Percentiles rank a stretch among this genome's conserved stretches.
phyloP scores from a whole-genome alignment of 2,329 filamentous ascomycete genomes.

The Laburnicola sp. region DNA sequence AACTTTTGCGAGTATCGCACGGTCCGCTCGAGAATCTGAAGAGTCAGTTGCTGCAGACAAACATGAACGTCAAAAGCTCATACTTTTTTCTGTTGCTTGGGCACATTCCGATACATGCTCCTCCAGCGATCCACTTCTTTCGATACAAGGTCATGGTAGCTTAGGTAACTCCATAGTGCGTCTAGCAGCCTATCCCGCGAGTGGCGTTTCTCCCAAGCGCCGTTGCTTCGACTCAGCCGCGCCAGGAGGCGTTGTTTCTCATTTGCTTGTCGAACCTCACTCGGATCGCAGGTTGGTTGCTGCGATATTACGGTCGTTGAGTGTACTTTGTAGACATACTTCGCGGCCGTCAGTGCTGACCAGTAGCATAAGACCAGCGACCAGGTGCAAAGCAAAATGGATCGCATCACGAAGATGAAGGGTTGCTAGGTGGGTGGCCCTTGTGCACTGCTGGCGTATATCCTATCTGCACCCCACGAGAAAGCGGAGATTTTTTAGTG shows the following conservation, averaged over 20 bases:
- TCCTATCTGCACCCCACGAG: too few species aligned
- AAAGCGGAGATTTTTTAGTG: too few species aligned
- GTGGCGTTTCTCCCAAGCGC: not conserved
- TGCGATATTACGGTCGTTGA: not conserved
- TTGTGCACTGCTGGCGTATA: too few species aligned
- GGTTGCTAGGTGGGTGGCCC: too few species aligned
- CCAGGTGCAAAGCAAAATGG: not conserved
- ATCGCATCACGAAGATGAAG: too few species aligned
- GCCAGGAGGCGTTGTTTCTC: not conserved
- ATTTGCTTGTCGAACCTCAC: not conserved
- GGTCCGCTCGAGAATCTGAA: slow-evolving; percentile 23
- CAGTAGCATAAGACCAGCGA: not conserved
- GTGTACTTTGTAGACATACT: not conserved
- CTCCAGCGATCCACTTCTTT: slow-evolving; percentile 28
- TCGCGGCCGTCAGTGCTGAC: not conserved
- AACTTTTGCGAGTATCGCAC: slow-evolving; percentile 48
- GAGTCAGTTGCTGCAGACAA: not conserved
- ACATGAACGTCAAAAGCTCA: not conserved
- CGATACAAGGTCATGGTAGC: not conserved
- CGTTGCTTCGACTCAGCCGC: not conserved
- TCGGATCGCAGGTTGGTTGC: not conserved
- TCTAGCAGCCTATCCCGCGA: not conserved
- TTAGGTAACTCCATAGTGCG: not conserved
- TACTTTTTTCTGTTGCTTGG: slow-evolving; percentile 30
- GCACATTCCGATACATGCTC: slow-evolving; percentile 24